These are phyloP conservation scores for Colletotrichum ledebouriae DNA, from an alignment of 2,329 filamentous ascomycete genomes.

Conservation along the genomic window DNA sequence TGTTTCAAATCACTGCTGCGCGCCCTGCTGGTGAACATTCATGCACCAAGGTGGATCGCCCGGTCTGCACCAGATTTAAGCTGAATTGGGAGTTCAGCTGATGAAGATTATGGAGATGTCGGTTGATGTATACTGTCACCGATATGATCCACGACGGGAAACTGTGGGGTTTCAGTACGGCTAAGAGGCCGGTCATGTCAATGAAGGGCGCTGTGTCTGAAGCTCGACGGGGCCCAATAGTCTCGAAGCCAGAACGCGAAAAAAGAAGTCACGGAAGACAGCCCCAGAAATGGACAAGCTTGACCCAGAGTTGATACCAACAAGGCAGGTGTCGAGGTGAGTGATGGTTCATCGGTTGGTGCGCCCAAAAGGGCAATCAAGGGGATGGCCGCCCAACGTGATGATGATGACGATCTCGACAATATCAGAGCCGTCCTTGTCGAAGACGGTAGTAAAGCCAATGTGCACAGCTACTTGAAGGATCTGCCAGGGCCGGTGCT, in stretches of 20 bases:
- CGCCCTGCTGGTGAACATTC: not conserved
- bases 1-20: not conserved
- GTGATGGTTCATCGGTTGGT: not conserved
- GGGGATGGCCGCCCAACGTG: not conserved
- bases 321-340: not conserved
- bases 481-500: no score
- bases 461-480: not conserved
- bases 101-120: not conserved
- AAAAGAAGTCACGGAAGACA: not conserved
- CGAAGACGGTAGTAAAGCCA: not conserved
- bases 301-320: not conserved
- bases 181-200: constrained; percentile 12
- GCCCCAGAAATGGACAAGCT: constrained; percentile 21
- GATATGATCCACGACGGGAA: not conserved
- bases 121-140: not conserved
- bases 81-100: no score
- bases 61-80: no score
- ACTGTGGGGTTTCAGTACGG: not conserved
- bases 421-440: no score
- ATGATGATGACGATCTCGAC: not conserved
- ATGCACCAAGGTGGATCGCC: no score
- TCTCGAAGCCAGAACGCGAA: not conserved
- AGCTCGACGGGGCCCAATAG: not conserved
- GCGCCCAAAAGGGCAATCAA: not conserved
- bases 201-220: constrained; percentile 23